Base-by-base conservation (phyloP, 345 rosid genomes). In the Brassica napus region DNA sequence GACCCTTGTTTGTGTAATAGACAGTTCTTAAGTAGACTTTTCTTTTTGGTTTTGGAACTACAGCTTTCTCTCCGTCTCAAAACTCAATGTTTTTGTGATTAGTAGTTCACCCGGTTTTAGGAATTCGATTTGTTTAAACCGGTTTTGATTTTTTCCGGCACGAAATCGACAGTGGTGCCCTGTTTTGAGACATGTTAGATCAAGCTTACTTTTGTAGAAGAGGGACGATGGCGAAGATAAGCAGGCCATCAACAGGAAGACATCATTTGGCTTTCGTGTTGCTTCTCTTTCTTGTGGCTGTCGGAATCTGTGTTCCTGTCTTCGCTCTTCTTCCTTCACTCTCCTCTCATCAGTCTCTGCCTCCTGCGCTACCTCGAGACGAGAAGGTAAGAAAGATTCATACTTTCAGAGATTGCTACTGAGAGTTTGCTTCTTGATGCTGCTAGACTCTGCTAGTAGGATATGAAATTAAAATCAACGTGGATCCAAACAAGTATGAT, bases 261-360 rank as follows among this genome's bases (percentile, higher is more conserved):
- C 62, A 60, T 49, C 65, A 11, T 9, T 35, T 67, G 28, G n/a
- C 28, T 63, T 68, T 69, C 12, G 11, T 62, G n/a, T 34, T 79
- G 52, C 52, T 86, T 64, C 42, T 88, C 35, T 7, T 82, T 86
- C 77, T 88, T 12, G 34, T 84, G 42, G 83, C 78, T 57, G 70
- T 88, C 71, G 82, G 75, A 60, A 84, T 80, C 34, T 74, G 83
- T 10, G 85, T 86, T 76, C 96, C 91, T 0, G 91, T 88, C 79
- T 87, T 88, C 68, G 93, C 89, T 68, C 89, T 86, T 60, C 93
- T 88, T 47, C 91, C 97, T 66, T 86, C 91, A 65, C 81, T 87
- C 52, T 26, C 90, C 16, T 63, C 76, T 52, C 69, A 59, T 76
- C 70, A 16, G 44, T 69, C 34, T 73, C 78, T 72, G 42, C 52